Evolutionary conservation across 78 protist genomes (phyloP), one percentile per base, ranked within the genome.

Genomic region (Chrysochromulina parva): DNA sequence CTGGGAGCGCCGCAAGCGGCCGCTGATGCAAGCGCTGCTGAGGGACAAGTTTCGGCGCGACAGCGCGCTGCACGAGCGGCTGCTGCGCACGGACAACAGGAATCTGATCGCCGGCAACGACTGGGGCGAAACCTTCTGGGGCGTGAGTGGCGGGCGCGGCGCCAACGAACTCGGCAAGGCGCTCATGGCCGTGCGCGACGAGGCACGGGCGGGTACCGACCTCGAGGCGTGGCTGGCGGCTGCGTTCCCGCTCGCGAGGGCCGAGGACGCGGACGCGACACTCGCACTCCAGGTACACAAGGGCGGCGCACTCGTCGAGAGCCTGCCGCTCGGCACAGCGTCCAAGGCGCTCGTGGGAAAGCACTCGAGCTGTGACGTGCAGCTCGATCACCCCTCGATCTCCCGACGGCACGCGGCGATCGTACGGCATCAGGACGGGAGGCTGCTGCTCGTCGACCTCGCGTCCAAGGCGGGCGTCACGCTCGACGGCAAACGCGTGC

Each of bases 111-210:
- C 82, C 55, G 20, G 38, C 82, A 74, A 74, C 82, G 16, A 11
- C 57, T 74, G 82, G 82, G 55, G 24, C 82, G 82, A 74, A 57
- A 74, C 82, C 14, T 74, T 48, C 82, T 74, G 82, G 82, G 82
- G 82, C 53, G 82, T 74, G 57, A 17, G 82, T 57, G n/a, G 55
- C 53, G 82, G 82, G 28, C 19, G n/a, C 4, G 82, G 82, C 58
- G 1, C 19, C 54, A 74, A 74, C 57, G 13, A 4, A n/a, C 82
- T 74, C 2, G 82, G 82, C 82, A 74, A 74, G 82, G n/a, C 22
- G 52, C 82, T 74, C 55, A 74, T 74, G 82, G 13, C 1, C 55
- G 55, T 74, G 82, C 53, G 82, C 19, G 82, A 3, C 4, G 82
- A 74, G 55, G 24, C 10, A 1, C 10, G n/a, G 28, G 24, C 54